A percentile compares a stretch with the other conserved stretches of the same genome.
phyloP scores from a whole-genome alignment of 2,329 filamentous ascomycete species.

The Fusarium tjaetaba region DNA sequence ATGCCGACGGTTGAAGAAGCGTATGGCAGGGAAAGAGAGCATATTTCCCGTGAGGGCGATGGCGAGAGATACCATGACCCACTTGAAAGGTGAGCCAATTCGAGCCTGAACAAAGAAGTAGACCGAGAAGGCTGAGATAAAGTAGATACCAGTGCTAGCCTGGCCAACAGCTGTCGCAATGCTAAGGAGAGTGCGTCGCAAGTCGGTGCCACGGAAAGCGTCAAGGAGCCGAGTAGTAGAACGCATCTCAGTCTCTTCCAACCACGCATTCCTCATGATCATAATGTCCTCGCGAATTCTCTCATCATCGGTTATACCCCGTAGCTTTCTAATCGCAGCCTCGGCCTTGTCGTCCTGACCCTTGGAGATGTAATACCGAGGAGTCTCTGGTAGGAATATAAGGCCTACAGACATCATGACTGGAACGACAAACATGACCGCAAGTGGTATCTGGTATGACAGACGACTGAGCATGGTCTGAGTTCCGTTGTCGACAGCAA shows the following conservation, averaged over 20 bases:
- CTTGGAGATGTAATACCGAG: not conserved
- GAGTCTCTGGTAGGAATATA: not conserved
- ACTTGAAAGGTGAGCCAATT: not conserved
- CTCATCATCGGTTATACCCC: not conserved
- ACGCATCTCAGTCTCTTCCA: not conserved
- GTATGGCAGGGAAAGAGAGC: not conserved
- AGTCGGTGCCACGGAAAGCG: not conserved
- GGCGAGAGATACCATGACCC: not conserved
- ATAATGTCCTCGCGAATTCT: not conserved
- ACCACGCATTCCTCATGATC: not conserved
- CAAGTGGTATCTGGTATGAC: not conserved
- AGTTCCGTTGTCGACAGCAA: not conserved
- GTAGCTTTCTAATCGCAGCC: not conserved
- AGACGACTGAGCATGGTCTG: not conserved
- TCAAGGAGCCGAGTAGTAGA: not conserved
- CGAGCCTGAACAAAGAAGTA: not conserved
- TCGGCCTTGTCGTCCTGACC: not conserved
- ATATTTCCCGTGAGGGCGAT: not conserved
- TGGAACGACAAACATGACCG: not conserved
- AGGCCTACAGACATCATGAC: not conserved
- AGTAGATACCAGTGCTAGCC: not conserved
- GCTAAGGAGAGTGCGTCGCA: not conserved
- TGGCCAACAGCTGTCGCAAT: not conserved
- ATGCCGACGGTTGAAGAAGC: not conserved
- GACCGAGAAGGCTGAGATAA: not conserved